Evolutionary conservation across 345 rosid species (phyloP), one percentile per base, ranked within the genome.

Genomic region (Xanthoceras sorbifolium): DNA sequence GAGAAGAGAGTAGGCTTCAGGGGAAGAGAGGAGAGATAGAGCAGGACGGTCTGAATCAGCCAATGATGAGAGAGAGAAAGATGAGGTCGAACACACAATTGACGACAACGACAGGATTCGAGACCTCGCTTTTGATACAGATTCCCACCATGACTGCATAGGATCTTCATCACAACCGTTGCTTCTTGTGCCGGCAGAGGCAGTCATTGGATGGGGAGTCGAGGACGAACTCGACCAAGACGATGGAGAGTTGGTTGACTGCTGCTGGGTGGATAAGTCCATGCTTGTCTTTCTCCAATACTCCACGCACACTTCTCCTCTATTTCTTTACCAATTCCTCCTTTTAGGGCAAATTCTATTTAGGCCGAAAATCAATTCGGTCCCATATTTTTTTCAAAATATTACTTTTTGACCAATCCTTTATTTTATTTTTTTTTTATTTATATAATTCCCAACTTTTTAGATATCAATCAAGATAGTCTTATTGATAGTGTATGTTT

Each of bases 71-170:
- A 96, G 81, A 64, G 93, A 79, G 40, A 85, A 77, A 11, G 85
- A 76, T 17, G 85, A 75, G 14, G 75, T 54, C 6, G 55, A 46
- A 79, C n/a, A 25, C 20, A 34, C 62, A 52, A 17, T 64, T 20
- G 29, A 73, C 32, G 73, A 65, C 36, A 4, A 32, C 36, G 36
- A 32, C 36, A 93, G 92, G 73, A 96, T 90, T 40, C 89, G 91
- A 62, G 98, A 78, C 23, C 97, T 85, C 38, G 99, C 87, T 90
- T 91, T 96, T 61, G 99, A 96, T 77, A 96, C 84, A 61, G 98
- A 89, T 80, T 96, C 99, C 97, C 98, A 96, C 98, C 97, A 93
- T 1, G 99, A 91, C 72, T 96, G 98, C 90, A 91, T 87, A 14
- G 91, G 90, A 76, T 91, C 93, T 54, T 77, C 82, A 66, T 85